These are phyloP conservation scores for Mucor indicus DNA, from an alignment of 371 early-diverging fungal species.

Conservation along the genomic window DNA sequence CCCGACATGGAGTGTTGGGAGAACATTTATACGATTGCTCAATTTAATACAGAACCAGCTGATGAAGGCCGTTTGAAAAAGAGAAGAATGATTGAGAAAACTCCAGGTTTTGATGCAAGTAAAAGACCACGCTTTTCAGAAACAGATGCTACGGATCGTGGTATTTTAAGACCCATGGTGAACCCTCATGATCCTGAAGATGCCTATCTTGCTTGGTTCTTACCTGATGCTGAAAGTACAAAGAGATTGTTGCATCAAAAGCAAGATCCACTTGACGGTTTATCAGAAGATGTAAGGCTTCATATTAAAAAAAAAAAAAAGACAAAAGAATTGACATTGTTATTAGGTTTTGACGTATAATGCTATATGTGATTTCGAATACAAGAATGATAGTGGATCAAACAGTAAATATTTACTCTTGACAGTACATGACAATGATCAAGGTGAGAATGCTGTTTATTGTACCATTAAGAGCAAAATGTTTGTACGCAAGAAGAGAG, in stretches of 20 bases:
- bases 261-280: slow-evolving; percentile 14
- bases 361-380: slow-evolving; percentile 42
- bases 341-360: slow-evolving; percentile 29
- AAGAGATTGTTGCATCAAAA: slow-evolving; percentile 32
- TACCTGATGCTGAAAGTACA: slow-evolving; percentile 40
- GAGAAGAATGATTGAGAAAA: slow-evolving; percentile 2
- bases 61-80: slow-evolving; percentile 37
- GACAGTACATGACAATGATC: slow-evolving; percentile 21
- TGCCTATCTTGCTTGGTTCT: slow-evolving; percentile 47
- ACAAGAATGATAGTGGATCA: slow-evolving; percentile 33
- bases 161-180: slow-evolving; percentile 57
- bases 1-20: slow-evolving; percentile 73
- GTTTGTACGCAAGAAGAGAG: slow-evolving; percentile 40
- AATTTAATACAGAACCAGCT: slow-evolving; percentile 74
- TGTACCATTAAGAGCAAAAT: slow-evolving; percentile 37
- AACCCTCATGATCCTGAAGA: slow-evolving; percentile 52
- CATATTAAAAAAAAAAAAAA: neutral
- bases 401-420: slow-evolving; percentile 28
- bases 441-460: slow-evolving; percentile 23
- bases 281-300: slow-evolving; percentile 17
- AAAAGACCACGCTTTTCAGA: slow-evolving; percentile 17
- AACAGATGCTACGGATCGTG: slow-evolving; percentile 50
- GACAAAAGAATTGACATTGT: neutral
- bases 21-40: slow-evolving; percentile 65
- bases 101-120: neutral